A percentile compares a stretch with the other conserved stretches of the same genome.
Evolutionary conservation across 2,329 filamentous ascomycete genomes (phyloP).

Genomic region (Aspergillus ibericus): DNA sequence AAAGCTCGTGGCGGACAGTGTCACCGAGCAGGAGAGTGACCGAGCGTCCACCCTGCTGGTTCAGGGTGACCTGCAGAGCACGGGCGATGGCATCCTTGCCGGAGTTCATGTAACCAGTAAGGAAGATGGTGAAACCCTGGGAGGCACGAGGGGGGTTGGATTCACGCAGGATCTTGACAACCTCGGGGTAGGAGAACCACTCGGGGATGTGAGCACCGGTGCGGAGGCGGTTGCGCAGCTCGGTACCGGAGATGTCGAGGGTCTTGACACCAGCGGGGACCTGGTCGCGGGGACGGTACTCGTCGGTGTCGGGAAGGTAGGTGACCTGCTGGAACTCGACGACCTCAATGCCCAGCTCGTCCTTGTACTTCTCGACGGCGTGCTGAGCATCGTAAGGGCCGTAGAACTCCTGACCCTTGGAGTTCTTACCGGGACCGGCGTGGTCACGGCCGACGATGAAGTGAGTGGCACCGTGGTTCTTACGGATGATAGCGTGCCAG

Average conservation of each 20-base stretch:
- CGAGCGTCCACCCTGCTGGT: constrained; percentile 94
- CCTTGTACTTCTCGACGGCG: constrained; percentile 92
- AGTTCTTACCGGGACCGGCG: constrained; percentile 97
- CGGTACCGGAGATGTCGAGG: constrained; percentile 81
- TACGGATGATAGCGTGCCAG: constrained; percentile 99
- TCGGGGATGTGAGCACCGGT: constrained; percentile 94
- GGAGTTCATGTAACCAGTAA: constrained; percentile 94
- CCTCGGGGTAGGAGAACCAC: constrained; percentile 99
- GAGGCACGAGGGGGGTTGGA: constrained; percentile 87
- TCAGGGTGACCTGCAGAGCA: constrained; percentile 92
- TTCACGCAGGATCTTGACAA: constrained; percentile 92
- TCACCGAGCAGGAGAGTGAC: constrained; percentile 94
- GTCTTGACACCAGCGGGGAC: constrained; percentile 81
- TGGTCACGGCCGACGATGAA: constrained; percentile 99
- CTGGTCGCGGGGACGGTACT: constrained; percentile 92
- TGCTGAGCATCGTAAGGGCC: constrained; percentile 97
- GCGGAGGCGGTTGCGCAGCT: constrained; percentile 87
- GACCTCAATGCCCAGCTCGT: constrained; percentile 97
- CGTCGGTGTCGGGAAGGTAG: constrained; percentile 93
- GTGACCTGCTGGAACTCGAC: constrained; percentile 99
- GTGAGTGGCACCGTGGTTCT: constrained; percentile 98
- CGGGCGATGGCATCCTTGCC: constrained; percentile 97
- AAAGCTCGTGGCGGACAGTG: constrained; percentile 90
- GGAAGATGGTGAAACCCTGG: constrained; percentile 98
- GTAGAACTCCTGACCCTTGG: constrained; percentile 94